Conservation (phyloP, 371 early-diverging fungal genomes). For the Mortierella sp. region DNA sequence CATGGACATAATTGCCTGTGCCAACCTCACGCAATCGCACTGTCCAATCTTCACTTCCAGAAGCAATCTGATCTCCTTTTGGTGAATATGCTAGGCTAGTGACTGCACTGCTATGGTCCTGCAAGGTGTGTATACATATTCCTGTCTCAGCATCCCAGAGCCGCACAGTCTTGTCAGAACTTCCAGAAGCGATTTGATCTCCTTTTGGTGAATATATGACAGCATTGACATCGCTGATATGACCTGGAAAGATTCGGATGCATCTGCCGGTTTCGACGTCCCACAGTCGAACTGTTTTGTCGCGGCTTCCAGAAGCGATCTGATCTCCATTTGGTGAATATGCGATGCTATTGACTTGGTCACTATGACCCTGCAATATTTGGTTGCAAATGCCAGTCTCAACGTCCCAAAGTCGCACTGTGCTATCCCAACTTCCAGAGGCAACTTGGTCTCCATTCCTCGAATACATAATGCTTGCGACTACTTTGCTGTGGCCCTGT, state of each 20-base stretch:
- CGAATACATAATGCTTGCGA: not conserved
- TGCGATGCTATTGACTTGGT: not conserved
- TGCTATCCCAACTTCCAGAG: not conserved
- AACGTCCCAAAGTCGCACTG: too few species aligned
- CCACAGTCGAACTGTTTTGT: constrained; percentile 3
- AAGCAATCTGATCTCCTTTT: too few species aligned
- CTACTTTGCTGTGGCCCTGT: not conserved
- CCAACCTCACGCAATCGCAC: not conserved
- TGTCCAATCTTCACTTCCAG: not conserved
- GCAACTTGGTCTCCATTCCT: not conserved
- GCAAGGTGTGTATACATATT: too few species aligned
- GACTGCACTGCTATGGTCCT: too few species aligned
- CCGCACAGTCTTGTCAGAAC: too few species aligned
- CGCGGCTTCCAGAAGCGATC: constrained; percentile 11
- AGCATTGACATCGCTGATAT: not conserved
- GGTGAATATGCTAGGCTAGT: not conserved
- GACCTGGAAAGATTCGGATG: not conserved
- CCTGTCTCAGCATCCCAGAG: too few species aligned
- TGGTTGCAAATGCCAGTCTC: not conserved
- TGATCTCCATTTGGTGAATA: not conserved
- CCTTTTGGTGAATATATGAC: not conserved
- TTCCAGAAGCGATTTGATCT: too few species aligned
- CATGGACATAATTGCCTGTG: not conserved
- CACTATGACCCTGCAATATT: not conserved
- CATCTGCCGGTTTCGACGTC: not conserved